Evolutionary conservation across 2,329 filamentous ascomycete species (phyloP), one percentile per base, ranked within the genome.

Genomic region (Trichoderma atroviride): DNA sequence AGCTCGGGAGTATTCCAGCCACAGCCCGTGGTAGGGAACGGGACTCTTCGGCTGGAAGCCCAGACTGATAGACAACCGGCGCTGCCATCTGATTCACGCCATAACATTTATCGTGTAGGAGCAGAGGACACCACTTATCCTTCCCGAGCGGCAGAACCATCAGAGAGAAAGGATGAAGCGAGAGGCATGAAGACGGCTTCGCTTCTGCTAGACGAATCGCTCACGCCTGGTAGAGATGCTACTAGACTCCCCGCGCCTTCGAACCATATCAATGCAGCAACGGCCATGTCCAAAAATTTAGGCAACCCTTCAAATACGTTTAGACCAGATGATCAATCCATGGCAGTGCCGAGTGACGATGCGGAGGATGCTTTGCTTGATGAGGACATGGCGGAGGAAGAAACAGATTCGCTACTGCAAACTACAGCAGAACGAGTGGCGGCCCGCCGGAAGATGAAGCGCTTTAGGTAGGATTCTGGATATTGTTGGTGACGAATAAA

Each of bases 381-480:
- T 33, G 87, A 89, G 52, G 85, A 87, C 31, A 85, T 86, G 81
- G 74, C 84, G 47, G 86, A 88, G 27, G 78, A 78, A 53, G 71
- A 77, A 6, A 69, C 73, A 19, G 70, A 77, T n/a, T 76, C 75
- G n/a, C 80, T 79, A 56, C 81, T 83, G 40, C 85, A 85, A 74
- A 88, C 84, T 10, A 84, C 83, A 27, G 87, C 87, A 35, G 88
- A 89, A 76, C 83, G 84, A 69, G 84, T 83, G 43, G 88, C 83
- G 69, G 87, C 84, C 74, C 82, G 86, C 64, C 84, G 86, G 72
- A 91, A 90, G 78, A 90, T 90, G 92, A 95, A 95, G 84, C 86
- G 92, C 69, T 95, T 95, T 77, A 88, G 91, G 91, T 92, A 84
- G 80, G 69, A 33, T 31, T 29, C 35, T 19, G 22, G 55, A 5